These are phyloP conservation scores for Zygosaccharomyces sapae DNA, from an alignment of 1,139 yeast species.

Conservation along the genomic window DNA sequence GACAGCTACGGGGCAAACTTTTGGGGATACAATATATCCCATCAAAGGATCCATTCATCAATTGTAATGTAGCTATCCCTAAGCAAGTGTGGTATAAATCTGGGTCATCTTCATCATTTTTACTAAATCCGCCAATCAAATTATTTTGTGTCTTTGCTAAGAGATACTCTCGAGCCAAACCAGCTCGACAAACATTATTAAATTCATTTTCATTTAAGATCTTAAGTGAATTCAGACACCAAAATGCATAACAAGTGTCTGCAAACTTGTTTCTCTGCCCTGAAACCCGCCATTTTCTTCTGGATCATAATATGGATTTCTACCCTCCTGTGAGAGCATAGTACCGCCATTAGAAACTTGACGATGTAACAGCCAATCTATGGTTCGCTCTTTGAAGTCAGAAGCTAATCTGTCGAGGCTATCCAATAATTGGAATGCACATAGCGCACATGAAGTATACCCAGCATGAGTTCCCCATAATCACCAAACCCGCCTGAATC, in stretches of 20 bases:
- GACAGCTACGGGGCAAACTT: background rate
- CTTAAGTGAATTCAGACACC: conserved; percentile 66
- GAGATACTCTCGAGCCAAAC: conserved; percentile 45
- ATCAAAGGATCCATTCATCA: conserved; percentile 39
- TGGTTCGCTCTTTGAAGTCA: conserved; percentile 37
- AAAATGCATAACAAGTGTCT: conserved; percentile 91
- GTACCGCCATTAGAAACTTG: conserved; percentile 43
- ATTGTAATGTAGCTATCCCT: conserved; percentile 54
- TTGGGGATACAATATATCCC: conserved; percentile 32
- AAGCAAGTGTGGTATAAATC: conserved; percentile 67
- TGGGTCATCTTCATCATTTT: conserved; percentile 58
- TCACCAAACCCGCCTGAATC: conserved; percentile 68
- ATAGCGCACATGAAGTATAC: conserved; percentile 78
- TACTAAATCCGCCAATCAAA: conserved; percentile 76
- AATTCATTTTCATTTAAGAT: conserved; percentile 33
- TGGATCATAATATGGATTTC: conserved; percentile 30
- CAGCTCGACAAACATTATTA: conserved; percentile 38
- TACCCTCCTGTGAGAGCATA: conserved; percentile 31
- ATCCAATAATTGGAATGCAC: conserved; percentile 50
- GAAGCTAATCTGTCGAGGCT: conserved; percentile 24
- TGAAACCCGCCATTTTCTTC: conserved; percentile 70
- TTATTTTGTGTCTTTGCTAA: conserved; percentile 57
- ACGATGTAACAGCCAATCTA: conserved; percentile 59
- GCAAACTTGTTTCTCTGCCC: conserved; percentile 78
- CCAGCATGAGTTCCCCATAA: conserved; percentile 82